Conservation (phyloP, 352 stramenopile genomes). For the Peronospora farinosa region DNA sequence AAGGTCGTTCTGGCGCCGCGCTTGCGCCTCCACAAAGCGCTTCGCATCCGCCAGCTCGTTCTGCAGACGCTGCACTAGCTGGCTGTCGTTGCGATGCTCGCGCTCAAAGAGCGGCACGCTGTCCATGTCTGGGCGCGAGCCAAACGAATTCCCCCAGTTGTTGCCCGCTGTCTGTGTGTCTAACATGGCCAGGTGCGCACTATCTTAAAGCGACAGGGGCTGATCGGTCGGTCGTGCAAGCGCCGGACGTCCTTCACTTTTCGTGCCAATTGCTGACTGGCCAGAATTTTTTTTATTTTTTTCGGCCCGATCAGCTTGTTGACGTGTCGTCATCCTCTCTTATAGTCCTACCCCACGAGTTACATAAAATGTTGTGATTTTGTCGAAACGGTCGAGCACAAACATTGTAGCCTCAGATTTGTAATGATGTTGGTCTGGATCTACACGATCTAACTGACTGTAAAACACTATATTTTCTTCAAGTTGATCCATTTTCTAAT, state of each 20-base stretch:
- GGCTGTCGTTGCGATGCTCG: constrained; percentile 79
- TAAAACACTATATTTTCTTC: neutral
- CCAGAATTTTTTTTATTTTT: neutral
- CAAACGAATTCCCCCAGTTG: constrained; percentile 53
- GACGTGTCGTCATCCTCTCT: neutral
- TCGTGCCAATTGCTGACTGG: constrained; percentile 2
- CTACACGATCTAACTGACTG: neutral
- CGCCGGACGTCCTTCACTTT: neutral
- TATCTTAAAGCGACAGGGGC: constrained; percentile 1
- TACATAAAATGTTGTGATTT: no score
- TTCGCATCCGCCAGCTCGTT: constrained; percentile 81
- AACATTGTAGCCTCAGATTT: neutral
- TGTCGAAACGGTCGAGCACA: no score
- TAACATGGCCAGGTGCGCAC: constrained; percentile 24
- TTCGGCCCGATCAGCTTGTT: neutral
- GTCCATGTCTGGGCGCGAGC: constrained; percentile 59
- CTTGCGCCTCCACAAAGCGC: constrained; percentile 77
- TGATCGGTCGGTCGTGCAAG: neutral
- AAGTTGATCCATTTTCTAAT: neutral
- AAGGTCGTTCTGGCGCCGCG: constrained; percentile 75
- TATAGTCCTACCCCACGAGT: neutral
- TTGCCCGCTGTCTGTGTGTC: constrained; percentile 29
- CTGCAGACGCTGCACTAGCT: constrained; percentile 77
- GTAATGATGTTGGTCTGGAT: neutral
- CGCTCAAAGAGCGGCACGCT: constrained; percentile 81